Base-by-base conservation (phyloP, 805 yeast species). In the Kluyveromyces siamensis region DNA sequence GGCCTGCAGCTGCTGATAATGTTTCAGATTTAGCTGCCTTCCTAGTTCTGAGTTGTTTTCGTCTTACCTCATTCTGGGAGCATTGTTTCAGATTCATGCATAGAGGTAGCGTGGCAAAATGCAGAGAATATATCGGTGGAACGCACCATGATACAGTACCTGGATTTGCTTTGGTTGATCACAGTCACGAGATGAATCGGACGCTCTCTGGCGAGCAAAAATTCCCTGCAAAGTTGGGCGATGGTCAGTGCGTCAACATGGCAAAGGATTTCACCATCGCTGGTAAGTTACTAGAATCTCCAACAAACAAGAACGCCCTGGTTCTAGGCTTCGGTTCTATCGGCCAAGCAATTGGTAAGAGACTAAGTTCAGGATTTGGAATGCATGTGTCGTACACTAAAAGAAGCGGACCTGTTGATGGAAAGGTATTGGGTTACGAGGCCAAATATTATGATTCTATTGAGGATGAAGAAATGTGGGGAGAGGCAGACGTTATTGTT, bases 281-380 rank as follows among this genome's bases (percentile, higher is more conserved):
- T 39, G 72, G 76, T 2, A 67, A 76, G 21, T 59, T 59, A 27
- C 61, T 75, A 55, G 77, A 63, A 18, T 72, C 79, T 5, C 88
- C 89, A 7, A 61, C 64, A 14, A 80, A 80, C 18, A 81, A 79
- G 58, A 69, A 69, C 21, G 88, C 73, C 1, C 78, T 81, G 2
- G 73, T 86, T 35, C 77, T 84, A 2, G 95, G 95, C 0, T 81
- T 85, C 57, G 95, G 95, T 1, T 71, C 79, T 18, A 86, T 86
- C 55, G 95, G 95, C 8, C 74, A 75, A 59, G 71, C 73, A 30
- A 77, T 84, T 49, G 93, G 81, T 3, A 65, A 63, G 44, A 73
- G 83, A 56, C 70, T 86, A 50, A 46, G 68, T 44, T 68, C 67
- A n/a, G 59, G 52, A 1, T 62, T 86, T 33, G 88, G 87, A 5